Conservation (phyloP, 2,329 filamentous ascomycete species). For the Monosporascus sp. region DNA sequence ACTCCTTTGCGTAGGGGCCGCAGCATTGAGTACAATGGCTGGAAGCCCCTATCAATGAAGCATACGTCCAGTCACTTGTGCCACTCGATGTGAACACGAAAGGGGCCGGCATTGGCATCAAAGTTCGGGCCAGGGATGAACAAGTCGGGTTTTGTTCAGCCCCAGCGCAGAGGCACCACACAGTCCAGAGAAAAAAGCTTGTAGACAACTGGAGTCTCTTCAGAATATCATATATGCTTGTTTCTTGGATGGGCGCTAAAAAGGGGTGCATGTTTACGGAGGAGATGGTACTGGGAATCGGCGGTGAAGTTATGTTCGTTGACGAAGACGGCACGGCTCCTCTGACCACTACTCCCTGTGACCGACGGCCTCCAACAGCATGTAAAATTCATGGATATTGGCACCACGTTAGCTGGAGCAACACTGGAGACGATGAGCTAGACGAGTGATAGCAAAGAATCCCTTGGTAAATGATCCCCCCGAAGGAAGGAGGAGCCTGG, state of each 20-base stretch:
- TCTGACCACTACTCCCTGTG: conserved; percentile 39
- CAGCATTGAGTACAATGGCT: conserved; percentile 43
- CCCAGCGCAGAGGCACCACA: conserved; percentile 43
- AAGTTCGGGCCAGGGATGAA: conserved; percentile 52
- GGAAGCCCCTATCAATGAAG: conserved; percentile 44
- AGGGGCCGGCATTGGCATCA: conserved; percentile 48
- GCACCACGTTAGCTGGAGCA: conserved; percentile 8
- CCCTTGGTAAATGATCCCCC: background rate
- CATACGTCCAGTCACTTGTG: conserved; percentile 45
- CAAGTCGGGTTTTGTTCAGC: conserved; percentile 46
- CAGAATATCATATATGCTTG: conserved; percentile 55
- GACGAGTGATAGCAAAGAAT: background rate
- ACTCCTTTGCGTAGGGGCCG: conserved; percentile 25
- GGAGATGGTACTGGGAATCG: conserved; percentile 38
- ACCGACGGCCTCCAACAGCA: conserved; percentile 46
- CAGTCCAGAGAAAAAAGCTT: conserved; percentile 53
- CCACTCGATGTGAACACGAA: conserved; percentile 47
- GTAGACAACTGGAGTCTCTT: conserved; percentile 51
- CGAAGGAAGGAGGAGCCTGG: background rate
- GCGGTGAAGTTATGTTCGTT: conserved; percentile 34
- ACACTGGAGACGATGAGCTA: background rate
- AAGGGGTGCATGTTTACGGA: conserved; percentile 41
- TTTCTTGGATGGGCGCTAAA: conserved; percentile 47
- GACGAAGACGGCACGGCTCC: conserved; percentile 39
- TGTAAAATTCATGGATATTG: conserved; percentile 36